Base-by-base conservation (phyloP, 345 rosid genomes). In the Cochlearia excelsa region DNA sequence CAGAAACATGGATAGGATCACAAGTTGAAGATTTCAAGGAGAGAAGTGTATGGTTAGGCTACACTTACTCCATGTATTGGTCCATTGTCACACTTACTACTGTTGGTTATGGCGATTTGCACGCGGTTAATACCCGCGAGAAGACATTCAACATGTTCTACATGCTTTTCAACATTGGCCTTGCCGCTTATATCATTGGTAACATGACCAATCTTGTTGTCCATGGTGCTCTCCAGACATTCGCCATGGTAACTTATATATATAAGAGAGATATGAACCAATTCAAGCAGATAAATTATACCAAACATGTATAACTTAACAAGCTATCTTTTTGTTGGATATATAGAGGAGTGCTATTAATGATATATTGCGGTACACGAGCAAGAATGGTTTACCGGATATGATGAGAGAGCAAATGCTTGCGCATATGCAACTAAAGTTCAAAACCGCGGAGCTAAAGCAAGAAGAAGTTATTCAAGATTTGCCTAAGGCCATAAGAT, bases 121-220 rank as follows among this genome's bases (percentile, higher is more conserved):
- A 82, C 47, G 87, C 97, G 0, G 75, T 86, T 3, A 88, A 92
- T 46, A 71, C 75, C 0, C 79, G 68, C 46, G 96, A 88, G 79
- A 78, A 92, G 76, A 23, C 78, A n/a, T 92, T 88, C 59, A 88
- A 83, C 59, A 79, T 82, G 82, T 16, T 79, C 33, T 88, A 92
- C 67, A 88, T 92, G 98, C 78, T 88, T 28, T 86, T 83, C 81
- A 92, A 92, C 76, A 88, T 88, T 50, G 89, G 91, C 23, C 95
- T 92, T 74, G 76, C 87, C 0, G 85, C 98, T 51, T 92, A 88
- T 57, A 74, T 88, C 45, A 92, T 88, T 9, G 97, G 95, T 57
- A 88, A 83, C 89, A 92, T 88, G 94, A 88, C 97, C 42, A 88
- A 82, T 69, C 97, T 92, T 38, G 63, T 92, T n/a, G 97, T 92